These are phyloP conservation scores for Plasmodium coatneyi DNA, from an alignment of 169 alveolate species.

Conservation along the genomic window DNA sequence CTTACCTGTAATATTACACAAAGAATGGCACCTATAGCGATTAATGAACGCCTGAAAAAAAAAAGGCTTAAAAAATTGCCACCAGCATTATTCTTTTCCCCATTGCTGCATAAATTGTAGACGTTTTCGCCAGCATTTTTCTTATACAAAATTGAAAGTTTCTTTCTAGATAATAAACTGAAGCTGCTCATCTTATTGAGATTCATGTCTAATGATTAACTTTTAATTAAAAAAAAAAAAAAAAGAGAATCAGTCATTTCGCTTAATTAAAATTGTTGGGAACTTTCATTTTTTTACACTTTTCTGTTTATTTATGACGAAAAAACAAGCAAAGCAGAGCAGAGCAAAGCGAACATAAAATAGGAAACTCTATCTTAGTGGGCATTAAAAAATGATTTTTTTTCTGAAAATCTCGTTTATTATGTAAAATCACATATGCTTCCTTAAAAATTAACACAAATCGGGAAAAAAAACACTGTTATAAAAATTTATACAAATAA, in stretches of 20 bases:
- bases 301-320: not conserved
- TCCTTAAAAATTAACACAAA: not conserved
- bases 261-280: not conserved
- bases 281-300: not conserved
- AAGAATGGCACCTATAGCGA: not conserved
- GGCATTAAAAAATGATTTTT: not conserved
- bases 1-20: not conserved
- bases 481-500: not conserved
- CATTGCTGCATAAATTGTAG: not conserved
- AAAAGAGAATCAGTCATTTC: not conserved
- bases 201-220: not conserved
- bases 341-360: not conserved
- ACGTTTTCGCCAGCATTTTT: not conserved
- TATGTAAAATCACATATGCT: not conserved
- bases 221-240: not conserved
- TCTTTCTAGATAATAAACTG: not conserved
- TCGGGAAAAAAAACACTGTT: not conserved
- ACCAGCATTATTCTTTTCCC: not conserved
- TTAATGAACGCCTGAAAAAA: not conserved
- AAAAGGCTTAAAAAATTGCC: not conserved
- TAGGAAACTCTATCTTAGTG: not conserved
- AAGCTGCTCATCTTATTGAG: not conserved
- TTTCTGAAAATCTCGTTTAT: not conserved
- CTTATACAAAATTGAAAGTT: not conserved
- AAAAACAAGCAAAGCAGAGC: not conserved